Evolutionary conservation across 1,284 basidiomycete species (phyloP), one percentile per base, ranked within the genome.

Genomic region (Naganishia sp.): DNA sequence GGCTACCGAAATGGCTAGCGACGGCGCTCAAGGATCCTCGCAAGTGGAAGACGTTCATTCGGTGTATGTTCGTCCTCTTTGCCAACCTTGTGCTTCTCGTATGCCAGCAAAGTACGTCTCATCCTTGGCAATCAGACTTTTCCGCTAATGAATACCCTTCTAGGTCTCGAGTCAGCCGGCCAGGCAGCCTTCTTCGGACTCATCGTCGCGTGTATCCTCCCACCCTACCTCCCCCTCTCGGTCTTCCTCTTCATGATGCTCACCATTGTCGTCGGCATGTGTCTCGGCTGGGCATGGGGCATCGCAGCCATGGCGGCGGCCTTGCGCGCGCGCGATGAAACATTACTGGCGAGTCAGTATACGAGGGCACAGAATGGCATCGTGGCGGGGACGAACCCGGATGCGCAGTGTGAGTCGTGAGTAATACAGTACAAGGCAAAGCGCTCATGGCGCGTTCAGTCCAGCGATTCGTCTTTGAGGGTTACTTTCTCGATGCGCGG

Each of bases 231-330:
- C 70, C 75, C 79, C 0, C 21, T 77, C 23, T 70, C 72, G 18
- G 63, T 80, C 3, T 78, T 75, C 70, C 25, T 78, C 21, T 74
- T 80, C 55, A 69, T 69, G 9, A 79, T 84, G 6, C 68, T 80
- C 4, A 85, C 84, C 0, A 72, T 88, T 23, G 73, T 85, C 1
- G 23, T 85, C 66, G 89, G 90, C 0, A 82, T 88, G 77, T 77
- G 84, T 1, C 57, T 89, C 5, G 90, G 90, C 9, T 92, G 90
- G 90, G 90, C 86, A 0, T 85, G 88, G 81, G 87, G 87, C 5
- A 82, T 81, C 44, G 88, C 88, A 1, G 86, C 84, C 0, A 90
- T 90, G 87, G 86, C 85, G 2, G 84, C 87, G 1, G 86, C 84
- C 0, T 73, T 86, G 1, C 77, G 82, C n/a, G 86, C 84, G 0